These are phyloP conservation scores for Aureobasidium sp. DNA, from an alignment of 2,329 filamentous ascomycete genomes.

Conservation along the genomic window DNA sequence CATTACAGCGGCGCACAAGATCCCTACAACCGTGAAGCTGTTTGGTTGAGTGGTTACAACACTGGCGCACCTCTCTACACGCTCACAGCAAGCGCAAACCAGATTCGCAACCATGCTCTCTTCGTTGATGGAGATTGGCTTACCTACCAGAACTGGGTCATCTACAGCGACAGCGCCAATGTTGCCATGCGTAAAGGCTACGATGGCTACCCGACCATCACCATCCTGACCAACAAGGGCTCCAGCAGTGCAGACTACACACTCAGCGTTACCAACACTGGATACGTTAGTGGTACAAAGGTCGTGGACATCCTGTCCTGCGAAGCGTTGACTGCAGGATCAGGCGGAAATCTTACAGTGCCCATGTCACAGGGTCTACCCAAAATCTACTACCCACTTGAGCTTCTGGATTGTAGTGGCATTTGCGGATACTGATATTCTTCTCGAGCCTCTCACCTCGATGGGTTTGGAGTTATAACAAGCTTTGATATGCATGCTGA, in stretches of 20 bases:
- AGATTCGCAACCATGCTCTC: conserved; percentile 41
- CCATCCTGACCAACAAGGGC: conserved; percentile 26
- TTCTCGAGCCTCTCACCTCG: not conserved
- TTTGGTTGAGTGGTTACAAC: conserved; percentile 35
- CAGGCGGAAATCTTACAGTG: conserved; percentile 24
- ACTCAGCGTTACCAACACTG: conserved; percentile 19
- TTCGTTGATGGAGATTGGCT: conserved; percentile 31
- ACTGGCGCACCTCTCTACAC: conserved; percentile 32
- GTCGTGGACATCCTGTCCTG: conserved; percentile 33
- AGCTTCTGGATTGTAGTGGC: conserved; percentile 13
- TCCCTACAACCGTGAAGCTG: conserved; percentile 34
- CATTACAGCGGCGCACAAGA: conserved; percentile 36
- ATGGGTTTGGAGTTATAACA: not conserved
- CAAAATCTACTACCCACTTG: conserved; percentile 26
- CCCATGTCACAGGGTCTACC: conserved; percentile 29
- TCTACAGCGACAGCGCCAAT: conserved; percentile 34
- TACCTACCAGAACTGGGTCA: conserved; percentile 29
- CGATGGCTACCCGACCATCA: conserved; percentile 29
- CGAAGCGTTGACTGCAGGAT: conserved; percentile 20
- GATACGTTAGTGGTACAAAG: conserved; percentile 20
- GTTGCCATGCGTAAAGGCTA: conserved; percentile 42
- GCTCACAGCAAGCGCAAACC: conserved; percentile 39
- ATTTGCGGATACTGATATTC: conserved; percentile 15
- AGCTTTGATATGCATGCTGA: not conserved
- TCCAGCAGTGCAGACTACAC: conserved; percentile 19